Conservation (phyloP, 164 flowering plant species). For the Brasenia schreberi region DNA sequence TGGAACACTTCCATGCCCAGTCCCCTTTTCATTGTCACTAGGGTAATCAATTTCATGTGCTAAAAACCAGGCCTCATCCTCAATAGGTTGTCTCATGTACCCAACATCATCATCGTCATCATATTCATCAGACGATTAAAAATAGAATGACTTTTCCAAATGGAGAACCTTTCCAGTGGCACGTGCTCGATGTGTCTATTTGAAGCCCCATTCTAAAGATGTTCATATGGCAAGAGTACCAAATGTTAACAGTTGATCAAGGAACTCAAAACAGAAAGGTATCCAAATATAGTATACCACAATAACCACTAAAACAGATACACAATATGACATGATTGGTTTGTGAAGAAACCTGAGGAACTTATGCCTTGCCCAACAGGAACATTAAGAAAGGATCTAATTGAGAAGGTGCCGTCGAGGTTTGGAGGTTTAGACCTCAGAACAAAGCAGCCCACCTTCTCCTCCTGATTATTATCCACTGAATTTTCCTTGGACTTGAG, state of each 20-base stretch:
- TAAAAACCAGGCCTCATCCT: conserved; percentile 78
- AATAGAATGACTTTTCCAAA: too few species aligned
- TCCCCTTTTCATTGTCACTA: conserved; percentile 76
- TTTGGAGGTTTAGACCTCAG: conserved; percentile 27
- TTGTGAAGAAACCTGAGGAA: conserved; percentile 40
- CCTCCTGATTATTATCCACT: conserved; percentile 52
- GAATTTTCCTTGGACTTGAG: conserved; percentile 82
- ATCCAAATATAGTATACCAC: too few species aligned
- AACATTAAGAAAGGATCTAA: conserved; percentile 79
- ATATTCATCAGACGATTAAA: conserved; percentile 43
- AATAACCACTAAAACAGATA: conserved; percentile 2
- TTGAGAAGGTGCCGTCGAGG: conserved; percentile 41
- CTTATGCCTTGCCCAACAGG: conserved; percentile 88
- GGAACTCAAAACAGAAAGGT: too few species aligned
- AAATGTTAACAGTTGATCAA: too few species aligned
- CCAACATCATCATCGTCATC: conserved; percentile 84
- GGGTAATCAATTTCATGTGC: conserved; percentile 87
- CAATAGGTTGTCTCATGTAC: conserved; percentile 73
- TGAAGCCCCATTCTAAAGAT: too few species aligned
- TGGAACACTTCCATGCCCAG: conserved; percentile 56
- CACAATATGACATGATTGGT: neutral
- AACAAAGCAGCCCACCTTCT: conserved; percentile 58
- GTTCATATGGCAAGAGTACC: too few species aligned
- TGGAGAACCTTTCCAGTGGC: too few species aligned
- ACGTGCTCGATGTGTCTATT: too few species aligned